Percentiles rank a stretch among this genome's conserved stretches.
phyloP scores from a whole-genome alignment of 805 yeast species.

The Metschnikowia picachoensis region DNA sequence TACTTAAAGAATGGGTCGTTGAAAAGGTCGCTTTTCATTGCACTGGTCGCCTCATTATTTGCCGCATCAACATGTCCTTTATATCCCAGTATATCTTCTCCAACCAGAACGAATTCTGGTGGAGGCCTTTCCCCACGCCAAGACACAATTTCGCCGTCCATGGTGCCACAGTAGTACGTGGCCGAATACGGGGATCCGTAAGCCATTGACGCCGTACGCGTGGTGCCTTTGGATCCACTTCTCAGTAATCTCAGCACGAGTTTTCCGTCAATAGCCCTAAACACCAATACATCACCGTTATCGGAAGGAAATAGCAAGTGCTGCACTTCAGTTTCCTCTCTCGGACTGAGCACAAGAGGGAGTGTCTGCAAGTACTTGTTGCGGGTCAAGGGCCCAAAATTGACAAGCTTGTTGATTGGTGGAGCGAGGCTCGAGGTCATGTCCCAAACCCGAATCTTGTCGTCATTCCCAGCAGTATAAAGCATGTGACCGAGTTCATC shows the following conservation, averaged over 20 bases:
- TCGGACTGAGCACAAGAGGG: slow-evolving; percentile 51
- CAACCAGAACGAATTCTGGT: not conserved
- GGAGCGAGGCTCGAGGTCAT: slow-evolving; percentile 38
- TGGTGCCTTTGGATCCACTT: slow-evolving; percentile 35
- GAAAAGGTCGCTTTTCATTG: slow-evolving; percentile 1
- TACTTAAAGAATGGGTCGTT: slow-evolving; percentile 8
- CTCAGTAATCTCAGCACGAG: slow-evolving; percentile 54
- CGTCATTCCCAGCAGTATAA: slow-evolving; percentile 74
- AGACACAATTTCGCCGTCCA: slow-evolving; percentile 59
- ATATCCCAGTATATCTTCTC: not conserved
- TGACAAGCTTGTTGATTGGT: slow-evolving; percentile 57
- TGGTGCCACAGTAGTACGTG: slow-evolving; percentile 56
- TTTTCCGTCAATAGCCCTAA: slow-evolving; percentile 58
- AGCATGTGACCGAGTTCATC: slow-evolving; percentile 59
- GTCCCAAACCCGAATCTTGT: slow-evolving; percentile 77
- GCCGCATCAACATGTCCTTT: not conserved
- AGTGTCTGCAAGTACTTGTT: slow-evolving; percentile 51
- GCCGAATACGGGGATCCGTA: slow-evolving; percentile 43
- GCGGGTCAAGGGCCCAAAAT: slow-evolving; percentile 75
- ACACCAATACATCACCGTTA: slow-evolving; percentile 64
- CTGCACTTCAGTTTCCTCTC: slow-evolving; percentile 50
- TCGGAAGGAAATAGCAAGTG: slow-evolving; percentile 71
- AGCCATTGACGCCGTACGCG: slow-evolving; percentile 50
- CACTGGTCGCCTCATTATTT: not conserved
- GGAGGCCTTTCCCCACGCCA: slow-evolving; percentile 39